Evolutionary conservation across 345 rosid genomes (phyloP), one percentile per base, ranked within the genome.

Genomic region (Ricinus communis): DNA sequence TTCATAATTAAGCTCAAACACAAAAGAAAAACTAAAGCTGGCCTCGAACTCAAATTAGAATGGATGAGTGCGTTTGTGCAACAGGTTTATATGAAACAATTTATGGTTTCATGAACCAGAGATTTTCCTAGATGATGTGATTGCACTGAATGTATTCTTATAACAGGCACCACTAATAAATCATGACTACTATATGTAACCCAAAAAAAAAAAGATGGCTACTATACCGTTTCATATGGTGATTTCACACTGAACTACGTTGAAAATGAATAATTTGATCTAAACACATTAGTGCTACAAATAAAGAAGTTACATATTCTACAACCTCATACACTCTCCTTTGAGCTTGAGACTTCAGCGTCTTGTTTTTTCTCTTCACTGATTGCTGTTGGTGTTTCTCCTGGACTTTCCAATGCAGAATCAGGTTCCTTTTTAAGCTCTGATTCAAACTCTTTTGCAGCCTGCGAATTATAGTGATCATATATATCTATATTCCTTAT

Each of bases 391-490:
- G 91, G 81, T 45, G 69, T 79, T 75, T 81, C 82, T 40, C 27
- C 71, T 5, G 91, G 73, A 22, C 77, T 54, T 8, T 81, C 89
- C 1, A 84, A 5, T 24, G 1, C 27, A 52, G 91, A 76, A 50
- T 88, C 91, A 0, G 93, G 93, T 51, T 88, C 94, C 66, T 86
- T 91, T 70, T 90, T 94, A n/a, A 94, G 90, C 87, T 94, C 98
- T 9, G 91, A 79, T 82, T 94, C 98, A 0, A 94, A 91, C 75
- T 94, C 98, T 72, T 90, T 94, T 53, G 98, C 97, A 69, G 98
- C 98, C 98, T 94, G 83, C 79, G 82, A 46, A 77, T 66, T 66
- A 43, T 59, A 65, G 1, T 13, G 16, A 19, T 64, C 21, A 65
- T 6, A 49, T 36, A 19, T 7, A 36, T 31, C 1, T 38, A 30